These are phyloP conservation scores for Coniella lustricola DNA, from an alignment of 2,329 filamentous ascomycete species.

Conservation along the genomic window DNA sequence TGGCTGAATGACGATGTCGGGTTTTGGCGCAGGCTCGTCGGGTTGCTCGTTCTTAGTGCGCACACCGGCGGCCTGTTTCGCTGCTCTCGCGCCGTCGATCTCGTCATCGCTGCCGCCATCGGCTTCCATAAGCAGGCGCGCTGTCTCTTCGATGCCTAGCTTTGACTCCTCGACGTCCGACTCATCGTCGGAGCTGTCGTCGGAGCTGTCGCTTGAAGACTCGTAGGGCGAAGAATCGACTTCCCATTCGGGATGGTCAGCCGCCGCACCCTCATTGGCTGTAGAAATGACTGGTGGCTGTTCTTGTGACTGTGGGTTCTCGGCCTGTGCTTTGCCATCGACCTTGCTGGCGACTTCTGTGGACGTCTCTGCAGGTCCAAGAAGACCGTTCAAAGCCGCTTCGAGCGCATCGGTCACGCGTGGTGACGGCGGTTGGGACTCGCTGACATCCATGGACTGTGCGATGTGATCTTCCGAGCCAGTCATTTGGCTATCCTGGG, in stretches of 20 bases:
- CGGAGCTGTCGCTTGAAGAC: conserved; percentile 54
- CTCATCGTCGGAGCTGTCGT: conserved; percentile 51
- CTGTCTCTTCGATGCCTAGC: conserved; percentile 73
- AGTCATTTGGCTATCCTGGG: background rate
- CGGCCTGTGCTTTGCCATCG: background rate
- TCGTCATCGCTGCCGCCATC: conserved; percentile 78
- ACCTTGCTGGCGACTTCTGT: background rate
- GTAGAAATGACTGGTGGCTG: background rate
- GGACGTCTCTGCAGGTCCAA: conserved; percentile 7
- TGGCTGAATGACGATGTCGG: conserved; percentile 68
- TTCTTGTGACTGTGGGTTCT: background rate
- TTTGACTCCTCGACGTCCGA: conserved; percentile 55
- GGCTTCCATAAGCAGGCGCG: conserved; percentile 75
- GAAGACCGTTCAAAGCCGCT: conserved; percentile 19
- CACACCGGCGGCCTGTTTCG: conserved; percentile 42
- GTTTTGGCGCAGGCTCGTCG: conserved; percentile 61
- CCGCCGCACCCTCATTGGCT: background rate
- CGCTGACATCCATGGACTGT: background rate
- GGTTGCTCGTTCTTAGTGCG: conserved; percentile 75
- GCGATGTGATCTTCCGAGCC: background rate
- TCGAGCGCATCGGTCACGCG: conserved; percentile 22
- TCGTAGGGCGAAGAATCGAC: conserved; percentile 69
- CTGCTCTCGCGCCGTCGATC: conserved; percentile 43
- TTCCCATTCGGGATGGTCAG: conserved; percentile 71
- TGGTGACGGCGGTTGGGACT: conserved; percentile 6